phyloP scores from a whole-genome alignment of 2,329 filamentous ascomycete species.

The Ophiostoma sp. region DNA sequence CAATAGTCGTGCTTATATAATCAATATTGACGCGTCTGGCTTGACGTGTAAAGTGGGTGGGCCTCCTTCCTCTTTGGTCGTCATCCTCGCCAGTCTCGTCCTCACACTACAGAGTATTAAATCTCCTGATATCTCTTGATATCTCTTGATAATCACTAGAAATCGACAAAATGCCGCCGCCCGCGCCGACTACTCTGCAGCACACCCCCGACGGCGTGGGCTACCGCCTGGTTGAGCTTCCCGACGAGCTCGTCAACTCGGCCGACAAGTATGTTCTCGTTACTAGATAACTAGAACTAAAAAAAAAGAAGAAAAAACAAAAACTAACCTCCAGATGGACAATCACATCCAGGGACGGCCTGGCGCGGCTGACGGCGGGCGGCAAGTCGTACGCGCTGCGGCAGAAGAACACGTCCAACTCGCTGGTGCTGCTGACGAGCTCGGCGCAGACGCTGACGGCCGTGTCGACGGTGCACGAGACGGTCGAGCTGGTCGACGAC shows the following conservation, averaged over 20 bases:
- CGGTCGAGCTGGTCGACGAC: slow-evolving; percentile 53
- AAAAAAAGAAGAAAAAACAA: neutral
- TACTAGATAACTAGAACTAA: too few relatives aligned
- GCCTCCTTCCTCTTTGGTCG: neutral
- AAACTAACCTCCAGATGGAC: slow-evolving; percentile 25
- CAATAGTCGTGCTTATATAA: neutral
- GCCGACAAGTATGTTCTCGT: slow-evolving; percentile 40
- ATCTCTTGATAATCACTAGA: neutral
- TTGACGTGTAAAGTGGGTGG: slow-evolving; percentile 12
- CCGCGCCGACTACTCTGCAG: slow-evolving; percentile 43
- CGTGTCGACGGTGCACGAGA: slow-evolving; percentile 56
- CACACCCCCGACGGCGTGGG: slow-evolving; percentile 45
- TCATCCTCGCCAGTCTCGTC: neutral
- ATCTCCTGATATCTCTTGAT: neutral
- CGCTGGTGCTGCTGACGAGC: slow-evolving; percentile 50
- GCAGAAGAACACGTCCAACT: slow-evolving; percentile 64
- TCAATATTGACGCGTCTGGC: neutral
- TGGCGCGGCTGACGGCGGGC: slow-evolving; percentile 50
- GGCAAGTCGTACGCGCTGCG: slow-evolving; percentile 53
- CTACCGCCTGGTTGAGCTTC: slow-evolving; percentile 59
- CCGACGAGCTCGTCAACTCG: slow-evolving; percentile 51
- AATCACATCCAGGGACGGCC: slow-evolving; percentile 44
- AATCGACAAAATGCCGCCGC: neutral
- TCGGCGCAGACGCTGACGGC: slow-evolving; percentile 39
- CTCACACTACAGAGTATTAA: too few relatives aligned